phyloP scores from a whole-genome alignment of 345 rosid genomes.

The Populus davidiana region DNA sequence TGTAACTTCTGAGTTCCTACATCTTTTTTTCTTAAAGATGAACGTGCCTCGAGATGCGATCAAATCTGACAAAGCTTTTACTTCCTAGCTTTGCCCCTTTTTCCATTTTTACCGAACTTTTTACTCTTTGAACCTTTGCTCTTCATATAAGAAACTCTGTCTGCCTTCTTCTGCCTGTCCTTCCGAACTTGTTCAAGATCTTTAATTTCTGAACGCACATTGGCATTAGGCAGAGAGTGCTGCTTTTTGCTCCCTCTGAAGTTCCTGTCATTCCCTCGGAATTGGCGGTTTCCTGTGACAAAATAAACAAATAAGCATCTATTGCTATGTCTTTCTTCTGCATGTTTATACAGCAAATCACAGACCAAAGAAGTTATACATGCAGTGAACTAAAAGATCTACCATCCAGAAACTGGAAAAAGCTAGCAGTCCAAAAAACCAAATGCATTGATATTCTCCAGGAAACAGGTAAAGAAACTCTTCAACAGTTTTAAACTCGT shows the following conservation, averaged over 20 bases:
- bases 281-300: constrained; percentile 35
- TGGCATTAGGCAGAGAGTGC: constrained; percentile 57
- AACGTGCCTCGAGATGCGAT: no score
- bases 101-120: constrained; percentile 26
- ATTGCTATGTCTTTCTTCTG: neutral
- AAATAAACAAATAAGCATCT: neutral
- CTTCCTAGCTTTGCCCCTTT: constrained; percentile 39
- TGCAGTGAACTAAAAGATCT: neutral
- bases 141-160: constrained; percentile 52
- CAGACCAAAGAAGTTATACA: neutral
- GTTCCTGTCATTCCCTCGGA: constrained; percentile 33
- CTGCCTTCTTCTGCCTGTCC: constrained; percentile 77
- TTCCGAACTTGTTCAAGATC: constrained; percentile 84
- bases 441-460: neutral
- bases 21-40: no score
- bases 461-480: neutral
- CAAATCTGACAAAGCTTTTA: neutral
- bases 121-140: constrained; percentile 44
- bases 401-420: neutral
- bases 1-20: no score
- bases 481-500: neutral
- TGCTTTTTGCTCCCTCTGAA: constrained; percentile 50
- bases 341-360: neutral
- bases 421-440: neutral
- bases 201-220: constrained; percentile 82